phyloP scores from a whole-genome alignment of 148 eudicot species.

The Fagopyrum tataricum region DNA sequence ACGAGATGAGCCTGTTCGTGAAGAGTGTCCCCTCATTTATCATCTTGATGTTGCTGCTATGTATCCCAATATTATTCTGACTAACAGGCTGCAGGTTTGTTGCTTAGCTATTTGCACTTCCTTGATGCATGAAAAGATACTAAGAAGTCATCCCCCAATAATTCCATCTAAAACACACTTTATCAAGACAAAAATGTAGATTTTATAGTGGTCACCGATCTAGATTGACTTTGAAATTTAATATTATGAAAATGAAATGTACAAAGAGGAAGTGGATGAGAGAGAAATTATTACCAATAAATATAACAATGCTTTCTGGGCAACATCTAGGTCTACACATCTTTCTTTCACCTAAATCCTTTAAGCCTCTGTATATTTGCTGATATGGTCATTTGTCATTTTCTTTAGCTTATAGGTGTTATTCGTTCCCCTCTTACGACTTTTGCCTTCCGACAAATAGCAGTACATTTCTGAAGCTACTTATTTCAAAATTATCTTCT shows the following conservation, averaged over 20 bases:
- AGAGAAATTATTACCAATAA: neutral
- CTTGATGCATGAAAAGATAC: neutral
- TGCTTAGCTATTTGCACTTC: slow-evolving; percentile 13
- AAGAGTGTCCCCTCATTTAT: slow-evolving; percentile 91
- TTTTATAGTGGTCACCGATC: neutral
- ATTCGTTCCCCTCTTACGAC: neutral
- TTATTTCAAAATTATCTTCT: neutral
- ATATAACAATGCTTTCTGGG: neutral
- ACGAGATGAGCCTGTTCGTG: slow-evolving; percentile 80
- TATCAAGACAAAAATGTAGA: neutral
- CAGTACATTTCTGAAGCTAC: neutral
- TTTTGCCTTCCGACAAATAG: neutral
- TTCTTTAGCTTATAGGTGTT: neutral
- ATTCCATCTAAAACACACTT: neutral
- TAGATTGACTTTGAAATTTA: neutral
- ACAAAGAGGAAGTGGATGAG: neutral
- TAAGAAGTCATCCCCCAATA: neutral
- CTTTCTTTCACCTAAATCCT: neutral
- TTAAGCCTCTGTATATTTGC: neutral
- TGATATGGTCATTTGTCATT: neutral
- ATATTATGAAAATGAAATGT: neutral
- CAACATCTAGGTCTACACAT: neutral
- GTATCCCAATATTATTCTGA: slow-evolving; percentile 96
- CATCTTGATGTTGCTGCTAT: slow-evolving; percentile 99
- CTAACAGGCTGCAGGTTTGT: slow-evolving; percentile 98